Base-by-base conservation (phyloP, 257 asterid species). In the Cynanchum wilfordii region DNA sequence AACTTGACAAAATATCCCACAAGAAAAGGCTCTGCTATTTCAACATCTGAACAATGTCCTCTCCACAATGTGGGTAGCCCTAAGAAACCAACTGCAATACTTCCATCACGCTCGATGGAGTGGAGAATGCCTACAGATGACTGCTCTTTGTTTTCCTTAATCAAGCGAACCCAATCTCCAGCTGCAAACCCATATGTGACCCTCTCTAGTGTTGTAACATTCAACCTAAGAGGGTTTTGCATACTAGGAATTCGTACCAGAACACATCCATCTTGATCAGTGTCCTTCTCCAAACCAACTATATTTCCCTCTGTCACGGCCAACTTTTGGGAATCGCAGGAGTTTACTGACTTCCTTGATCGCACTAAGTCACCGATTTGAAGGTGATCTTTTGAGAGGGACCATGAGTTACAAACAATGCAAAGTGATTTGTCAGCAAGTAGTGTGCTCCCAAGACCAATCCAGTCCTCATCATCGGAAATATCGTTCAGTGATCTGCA, bases 111-210 rank as follows among this genome's bases (percentile, higher is more conserved):
- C 24, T 76, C 78, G 60, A 88, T 84, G 24, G 82, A 70, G 73
- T 86, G 91, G 30, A 88, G 59, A 59, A 88, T 81, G 9, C 95
- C 95, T 38, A 86, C 77, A 40, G 83, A 73, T 2, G 89, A 82
- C 78, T 86, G 89, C 44, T 82, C 52, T 44, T 42, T 63, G 42
- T 45, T 78, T 70, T 72, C 87, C 73, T 77, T 70, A 29, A 75
- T 74, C 60, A 88, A 73, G 7, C 59, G 80, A 30, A 88, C 91
- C 91, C 90, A 88, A 82, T 88, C 88, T 44, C 95, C 95, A 7
- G 86, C 69, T 36, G 89, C 79, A 63, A 88, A 82, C 69, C 91
- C 88, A 54, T 56, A 83, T 66, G 88, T 82, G 63, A 86, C 89
- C 70, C 90, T 82, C 77, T 85, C 87, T 63, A 88, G 70, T 17